These are phyloP conservation scores for Sordaria brevicollis DNA, from an alignment of 495 filamentous ascomycete genomes.

Conservation along the genomic window DNA sequence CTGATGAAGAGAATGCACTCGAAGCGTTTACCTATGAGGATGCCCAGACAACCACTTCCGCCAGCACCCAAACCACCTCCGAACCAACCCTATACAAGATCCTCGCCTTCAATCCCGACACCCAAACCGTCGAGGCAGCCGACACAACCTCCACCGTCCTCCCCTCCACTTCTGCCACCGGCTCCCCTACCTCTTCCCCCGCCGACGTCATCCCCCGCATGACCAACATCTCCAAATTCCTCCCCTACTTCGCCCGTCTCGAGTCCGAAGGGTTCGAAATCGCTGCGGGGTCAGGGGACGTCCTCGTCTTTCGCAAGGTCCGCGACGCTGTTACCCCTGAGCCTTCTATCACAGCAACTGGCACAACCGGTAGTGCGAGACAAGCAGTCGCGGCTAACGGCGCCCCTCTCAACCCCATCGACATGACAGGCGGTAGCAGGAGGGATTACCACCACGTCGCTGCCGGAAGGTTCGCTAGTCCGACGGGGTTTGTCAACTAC, in stretches of 20 bases:
- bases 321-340: slow-evolving; percentile 12
- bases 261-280: slow-evolving; percentile 63
- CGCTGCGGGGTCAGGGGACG: slow-evolving; percentile 55
- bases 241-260: slow-evolving; percentile 55
- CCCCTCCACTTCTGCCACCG: slow-evolving; percentile 30
- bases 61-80: not conserved
- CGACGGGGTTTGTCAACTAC: slow-evolving; percentile 49
- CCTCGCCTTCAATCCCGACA: slow-evolving; percentile 61
- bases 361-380: not conserved
- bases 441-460: slow-evolving; percentile 26
- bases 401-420: slow-evolving; percentile 41
- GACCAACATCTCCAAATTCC: slow-evolving; percentile 59
- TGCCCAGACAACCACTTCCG: slow-evolving; percentile 10
- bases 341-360: not conserved
- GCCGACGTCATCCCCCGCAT: slow-evolving; percentile 57
- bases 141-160: slow-evolving; percentile 51
- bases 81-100: slow-evolving; percentile 53
- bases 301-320: slow-evolving; percentile 62
- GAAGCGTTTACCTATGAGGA: slow-evolving; percentile 21
- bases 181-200: slow-evolving; percentile 36
- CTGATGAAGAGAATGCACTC: slow-evolving; percentile 22
- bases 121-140: slow-evolving; percentile 46
- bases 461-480: slow-evolving; percentile 41
- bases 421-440: slow-evolving; percentile 36
- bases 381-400: not conserved